Percentiles rank a stretch among this genome's conserved stretches.
Evolutionary conservation across 1,139 yeast species (phyloP).

Genomic region (Yamadazyma buinensis): DNA sequence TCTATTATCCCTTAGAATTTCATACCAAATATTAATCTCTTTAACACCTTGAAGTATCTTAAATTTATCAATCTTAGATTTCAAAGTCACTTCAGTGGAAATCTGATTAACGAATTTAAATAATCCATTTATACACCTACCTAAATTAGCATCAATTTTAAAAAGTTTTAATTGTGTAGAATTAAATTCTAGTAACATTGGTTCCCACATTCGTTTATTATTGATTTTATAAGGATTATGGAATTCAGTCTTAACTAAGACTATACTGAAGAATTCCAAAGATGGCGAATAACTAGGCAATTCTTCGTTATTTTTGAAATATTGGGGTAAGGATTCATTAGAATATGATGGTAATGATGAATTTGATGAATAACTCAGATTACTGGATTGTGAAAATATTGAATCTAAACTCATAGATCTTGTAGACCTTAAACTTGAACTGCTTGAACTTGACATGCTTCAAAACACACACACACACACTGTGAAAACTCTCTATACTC

Average conservation of each 20-base stretch:
- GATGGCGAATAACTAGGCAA: conserved; percentile 34
- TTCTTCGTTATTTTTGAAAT: conserved; percentile 20
- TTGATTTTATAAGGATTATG: conserved; percentile 35
- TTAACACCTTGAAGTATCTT: conserved; percentile 13
- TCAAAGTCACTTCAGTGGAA: conserved; percentile 4
- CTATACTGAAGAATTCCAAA: conserved; percentile 30
- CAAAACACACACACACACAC: no score
- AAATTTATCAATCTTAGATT: conserved; percentile 12
- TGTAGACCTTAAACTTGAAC: no score
- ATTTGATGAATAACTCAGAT: no score
- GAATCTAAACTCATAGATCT: neutral
- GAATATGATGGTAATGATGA: neutral
- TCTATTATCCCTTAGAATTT: conserved; percentile 24
- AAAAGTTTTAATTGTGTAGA: conserved; percentile 54
- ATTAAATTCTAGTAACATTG: conserved; percentile 51
- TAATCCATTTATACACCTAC: conserved; percentile 26
- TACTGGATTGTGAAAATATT: conserved; percentile 1
- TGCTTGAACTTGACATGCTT: no score
- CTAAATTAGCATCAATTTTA: conserved; percentile 23
- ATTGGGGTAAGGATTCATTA: conserved; percentile 8
- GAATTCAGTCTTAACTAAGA: conserved; percentile 35
- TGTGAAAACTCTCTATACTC: no score
- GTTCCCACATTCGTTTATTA: conserved; percentile 37
- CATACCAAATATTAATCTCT: conserved; percentile 17
- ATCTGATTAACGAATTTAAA: conserved; percentile 16